phyloP scores from a whole-genome alignment of 257 asterid genomes.

The Gardenia jasminoides region DNA sequence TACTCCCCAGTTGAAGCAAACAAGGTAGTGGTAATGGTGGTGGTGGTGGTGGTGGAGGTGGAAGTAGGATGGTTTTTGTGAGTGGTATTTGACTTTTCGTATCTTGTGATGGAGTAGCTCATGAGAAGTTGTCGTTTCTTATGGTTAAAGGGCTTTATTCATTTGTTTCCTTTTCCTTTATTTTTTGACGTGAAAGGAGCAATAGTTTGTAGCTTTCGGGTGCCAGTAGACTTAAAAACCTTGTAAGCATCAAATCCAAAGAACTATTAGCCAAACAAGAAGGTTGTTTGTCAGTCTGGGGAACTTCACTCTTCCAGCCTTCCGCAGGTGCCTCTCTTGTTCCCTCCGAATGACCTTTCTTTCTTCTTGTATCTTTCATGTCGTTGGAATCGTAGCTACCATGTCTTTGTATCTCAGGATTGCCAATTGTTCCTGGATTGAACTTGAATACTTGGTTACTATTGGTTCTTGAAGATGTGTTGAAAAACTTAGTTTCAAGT shows the following conservation, averaged over 20 bases:
- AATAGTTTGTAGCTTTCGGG: constrained; percentile 19
- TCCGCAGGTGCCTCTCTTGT: constrained; percentile 9
- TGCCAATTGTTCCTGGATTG: no score
- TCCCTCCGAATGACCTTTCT: background rate
- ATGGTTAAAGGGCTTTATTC: background rate
- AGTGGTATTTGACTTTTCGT: constrained; percentile 20
- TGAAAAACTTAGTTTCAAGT: no score
- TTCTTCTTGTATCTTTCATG: background rate
- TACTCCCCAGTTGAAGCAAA: background rate
- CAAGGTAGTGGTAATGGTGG: background rate
- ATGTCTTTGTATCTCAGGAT: no score
- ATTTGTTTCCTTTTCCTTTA: background rate
- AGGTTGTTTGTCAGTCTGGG: constrained; percentile 10
- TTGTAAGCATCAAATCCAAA: constrained; percentile 26
- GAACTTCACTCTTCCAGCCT: background rate
- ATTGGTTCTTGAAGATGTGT: no score
- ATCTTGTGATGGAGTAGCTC: constrained; percentile 4
- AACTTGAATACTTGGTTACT: no score
- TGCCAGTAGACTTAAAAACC: constrained; percentile 10
- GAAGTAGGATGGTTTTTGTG: constrained; percentile 16
- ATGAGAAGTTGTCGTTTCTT: constrained; percentile 5
- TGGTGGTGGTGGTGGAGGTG: constrained; percentile 5
- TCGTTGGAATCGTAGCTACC: background rate
- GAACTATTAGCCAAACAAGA: constrained; percentile 4
- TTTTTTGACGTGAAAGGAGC: constrained; percentile 19